Evolutionary conservation across 805 yeast species (phyloP), one percentile per base, ranked within the genome.

Genomic region (Candida ficus): DNA sequence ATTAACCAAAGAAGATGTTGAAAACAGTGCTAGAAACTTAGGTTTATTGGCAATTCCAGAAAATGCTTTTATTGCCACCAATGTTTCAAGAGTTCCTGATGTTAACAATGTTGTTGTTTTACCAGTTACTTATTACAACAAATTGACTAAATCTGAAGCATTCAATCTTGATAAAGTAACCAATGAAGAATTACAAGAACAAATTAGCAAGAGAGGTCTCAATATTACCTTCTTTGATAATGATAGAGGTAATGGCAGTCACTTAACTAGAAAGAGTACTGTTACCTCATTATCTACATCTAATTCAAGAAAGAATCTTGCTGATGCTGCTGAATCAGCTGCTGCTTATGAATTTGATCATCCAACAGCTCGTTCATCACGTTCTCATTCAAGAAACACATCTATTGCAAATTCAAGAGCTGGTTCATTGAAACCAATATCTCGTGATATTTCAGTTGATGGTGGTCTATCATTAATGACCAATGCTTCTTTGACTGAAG

Each of bases 51-150:
- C 77, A 37, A 67, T 84, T 30, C 85, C 91, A 1, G 68, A 67
- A 37, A 57, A 69, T n/a, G 66, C 79, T 2, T 81, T 74, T 49
- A 65, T 83, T 45, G 78, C 85, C 1, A 80, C 89, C 1, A 77
- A 83, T 2, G 72, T 72, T 28, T 71, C 75, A 8, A 67, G 73
- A 47, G 61, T 60, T 5, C 77, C 84, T 4, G 85, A 80, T 48
- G 58, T 68, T 11, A 60, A 65, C 4, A 73, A 75, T 45, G 79
- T 81, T 26, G 80, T 79, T 43, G 78, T 80, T 9, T 55, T 83
- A 26, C 89, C 91, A 6, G 64, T 71, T 6, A 68, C 79, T 2
- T 82, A 82, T 55, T 83, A 80, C 60, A 73, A 74, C 47, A 76
- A 75, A 54, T 60, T 83, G 45, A 56, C 74, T 22, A 69, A 73